A percentile compares a stretch with the other conserved stretches of the same genome.
phyloP scores from a whole-genome alignment of 805 yeast species.

The Yamadazyma laniorum region DNA sequence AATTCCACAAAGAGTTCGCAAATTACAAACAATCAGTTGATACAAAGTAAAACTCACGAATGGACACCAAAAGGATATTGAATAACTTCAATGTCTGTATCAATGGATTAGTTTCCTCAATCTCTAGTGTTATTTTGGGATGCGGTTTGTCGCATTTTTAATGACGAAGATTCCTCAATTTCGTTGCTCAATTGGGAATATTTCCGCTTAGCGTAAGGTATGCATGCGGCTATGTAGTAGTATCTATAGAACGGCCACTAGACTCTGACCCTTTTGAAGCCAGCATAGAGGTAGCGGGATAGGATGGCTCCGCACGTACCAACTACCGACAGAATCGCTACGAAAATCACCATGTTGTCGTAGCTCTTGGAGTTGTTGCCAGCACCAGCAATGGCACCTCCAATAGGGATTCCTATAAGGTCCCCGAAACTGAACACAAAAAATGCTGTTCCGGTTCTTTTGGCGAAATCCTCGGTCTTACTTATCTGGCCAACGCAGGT shows the following conservation, averaged over 20 bases:
- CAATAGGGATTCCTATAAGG: conserved; percentile 28
- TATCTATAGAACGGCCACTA: too few relatives aligned
- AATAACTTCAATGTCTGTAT: too few relatives aligned
- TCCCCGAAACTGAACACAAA: conserved; percentile 27
- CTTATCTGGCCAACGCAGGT: conserved; percentile 27
- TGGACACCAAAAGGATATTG: too few relatives aligned
- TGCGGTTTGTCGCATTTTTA: conserved; percentile 1
- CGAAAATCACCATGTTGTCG: conserved; percentile 25
- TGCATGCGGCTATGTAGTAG: too few relatives aligned
- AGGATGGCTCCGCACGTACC: conserved; percentile 22
- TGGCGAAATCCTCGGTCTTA: conserved; percentile 25
- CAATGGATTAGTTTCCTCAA: neutral
- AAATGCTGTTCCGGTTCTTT: conserved; percentile 26
- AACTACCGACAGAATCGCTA: conserved; percentile 18
- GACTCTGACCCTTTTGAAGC: conserved; percentile 13
- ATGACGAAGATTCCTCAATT: neutral
- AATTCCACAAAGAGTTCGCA: too few relatives aligned
- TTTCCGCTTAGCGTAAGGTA: too few relatives aligned
- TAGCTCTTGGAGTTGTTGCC: conserved; percentile 5
- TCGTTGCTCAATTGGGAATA: neutral
- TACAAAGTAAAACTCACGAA: too few relatives aligned
- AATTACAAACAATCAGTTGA: too few relatives aligned
- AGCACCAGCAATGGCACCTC: conserved; percentile 24
- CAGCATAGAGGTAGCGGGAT: conserved; percentile 23
- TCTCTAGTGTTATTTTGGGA: neutral